Evolutionary conservation across 805 yeast genomes (phyloP).

Genomic region (Lipomyces sp.): DNA sequence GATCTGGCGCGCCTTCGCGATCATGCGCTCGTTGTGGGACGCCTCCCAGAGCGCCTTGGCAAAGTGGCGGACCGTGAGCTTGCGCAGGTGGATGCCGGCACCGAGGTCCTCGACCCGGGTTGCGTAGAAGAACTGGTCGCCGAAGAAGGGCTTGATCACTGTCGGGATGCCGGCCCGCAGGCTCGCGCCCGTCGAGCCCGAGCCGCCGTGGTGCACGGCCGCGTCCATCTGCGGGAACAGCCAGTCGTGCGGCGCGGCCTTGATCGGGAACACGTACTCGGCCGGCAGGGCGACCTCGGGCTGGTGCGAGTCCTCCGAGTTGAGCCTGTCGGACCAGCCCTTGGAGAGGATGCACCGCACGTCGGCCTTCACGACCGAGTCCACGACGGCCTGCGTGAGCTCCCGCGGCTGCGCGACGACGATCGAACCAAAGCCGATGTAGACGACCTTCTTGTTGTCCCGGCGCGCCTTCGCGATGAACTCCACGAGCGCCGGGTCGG

Average conservation of each 20-base stretch:
- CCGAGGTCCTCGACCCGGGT: constrained; percentile 84
- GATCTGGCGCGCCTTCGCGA: constrained; percentile 60
- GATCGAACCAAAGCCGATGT: constrained; percentile 94
- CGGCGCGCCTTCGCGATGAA: constrained; percentile 62
- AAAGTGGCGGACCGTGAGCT: constrained; percentile 61
- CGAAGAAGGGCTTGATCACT: constrained; percentile 89
- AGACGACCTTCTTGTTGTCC: constrained; percentile 68
- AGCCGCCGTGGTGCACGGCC: constrained; percentile 96
- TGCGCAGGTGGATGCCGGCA: constrained; percentile 68
- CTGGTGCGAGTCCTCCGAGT: constrained; percentile 40
- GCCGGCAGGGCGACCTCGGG: constrained; percentile 55
- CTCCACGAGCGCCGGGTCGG: constrained; percentile 54
- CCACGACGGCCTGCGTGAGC: constrained; percentile 71
- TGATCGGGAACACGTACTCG: constrained; percentile 61
- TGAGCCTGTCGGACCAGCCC: constrained; percentile 86
- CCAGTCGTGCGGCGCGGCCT: constrained; percentile 91
- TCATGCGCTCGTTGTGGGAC: constrained; percentile 61
- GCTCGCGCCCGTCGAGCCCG: constrained; percentile 94
- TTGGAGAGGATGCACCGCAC: constrained; percentile 84
- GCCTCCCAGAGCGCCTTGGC: constrained; percentile 67
- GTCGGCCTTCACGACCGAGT: constrained; percentile 75
- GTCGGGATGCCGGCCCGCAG: constrained; percentile 84
- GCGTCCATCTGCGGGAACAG: constrained; percentile 83
- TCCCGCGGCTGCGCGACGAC: constrained; percentile 80
- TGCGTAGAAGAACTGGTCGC: constrained; percentile 93